Evolutionary conservation across 1,284 basidiomycete species (phyloP).

Genomic region (Abortiporus biennis): DNA sequence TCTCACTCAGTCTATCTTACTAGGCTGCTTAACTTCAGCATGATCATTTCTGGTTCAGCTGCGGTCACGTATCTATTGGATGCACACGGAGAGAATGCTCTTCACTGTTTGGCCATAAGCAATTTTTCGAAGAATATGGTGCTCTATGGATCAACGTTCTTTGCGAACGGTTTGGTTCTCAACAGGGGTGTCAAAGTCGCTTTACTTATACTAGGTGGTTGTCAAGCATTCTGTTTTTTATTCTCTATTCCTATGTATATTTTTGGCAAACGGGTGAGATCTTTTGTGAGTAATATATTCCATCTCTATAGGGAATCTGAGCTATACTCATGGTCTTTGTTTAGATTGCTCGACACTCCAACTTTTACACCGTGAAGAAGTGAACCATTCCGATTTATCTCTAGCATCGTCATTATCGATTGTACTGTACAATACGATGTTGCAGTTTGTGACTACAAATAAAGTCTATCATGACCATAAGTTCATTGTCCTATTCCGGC

Average conservation of each 20-base stretch:
- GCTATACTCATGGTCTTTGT: too few relatives aligned
- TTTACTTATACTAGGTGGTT: slow-evolving; percentile 31
- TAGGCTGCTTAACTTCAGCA: slow-evolving; percentile 32
- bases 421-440: too few relatives aligned
- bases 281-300: slow-evolving; percentile 27
- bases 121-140: slow-evolving; percentile 41
- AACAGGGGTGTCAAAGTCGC: slow-evolving; percentile 30
- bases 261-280: slow-evolving; percentile 34
- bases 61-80: slow-evolving; percentile 39
- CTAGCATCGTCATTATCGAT: too few relatives aligned
- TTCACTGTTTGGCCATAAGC: slow-evolving; percentile 35
- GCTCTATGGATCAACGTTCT: slow-evolving; percentile 38
- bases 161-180: slow-evolving; percentile 37
- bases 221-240: slow-evolving; percentile 34
- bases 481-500: slow-evolving; percentile 1
- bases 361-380: slow-evolving; percentile 20
- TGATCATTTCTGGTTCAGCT: slow-evolving; percentile 33
- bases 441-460: too few relatives aligned
- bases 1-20: background rate
- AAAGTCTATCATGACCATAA: too few relatives aligned
- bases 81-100: slow-evolving; percentile 32
- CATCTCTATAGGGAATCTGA: background rate
- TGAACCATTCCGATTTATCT: too few relatives aligned
- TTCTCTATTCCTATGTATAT: slow-evolving; percentile 36
- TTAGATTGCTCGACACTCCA: slow-evolving; percentile 28